Conservation (phyloP, 495 filamentous ascomycete species). For the Tuber microsphaerosporum region DNA sequence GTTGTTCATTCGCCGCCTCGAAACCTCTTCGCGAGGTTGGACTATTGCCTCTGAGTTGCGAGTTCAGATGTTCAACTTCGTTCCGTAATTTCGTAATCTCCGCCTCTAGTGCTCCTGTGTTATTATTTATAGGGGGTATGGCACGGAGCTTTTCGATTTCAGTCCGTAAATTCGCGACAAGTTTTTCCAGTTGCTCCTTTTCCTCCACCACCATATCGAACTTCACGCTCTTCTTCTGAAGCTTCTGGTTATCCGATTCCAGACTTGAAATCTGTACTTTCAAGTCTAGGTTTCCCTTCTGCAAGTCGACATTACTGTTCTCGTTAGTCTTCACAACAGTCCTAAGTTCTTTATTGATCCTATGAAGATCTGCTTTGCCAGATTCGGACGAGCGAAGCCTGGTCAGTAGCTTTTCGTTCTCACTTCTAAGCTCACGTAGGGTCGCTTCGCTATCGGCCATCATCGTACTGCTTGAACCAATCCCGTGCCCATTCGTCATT, state of each 20-base stretch:
- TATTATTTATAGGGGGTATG: neutral
- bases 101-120: neutral
- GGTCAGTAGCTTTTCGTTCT: slow-evolving; percentile 26
- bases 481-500: neutral
- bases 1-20: neutral
- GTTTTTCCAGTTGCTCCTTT: slow-evolving; percentile 11
- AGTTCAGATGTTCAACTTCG: neutral
- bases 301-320: slow-evolving; percentile 33
- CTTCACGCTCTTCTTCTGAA: slow-evolving; percentile 31
- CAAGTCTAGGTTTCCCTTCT: slow-evolving; percentile 32
- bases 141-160: neutral
- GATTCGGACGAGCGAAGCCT: slow-evolving; percentile 19
- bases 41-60: neutral
- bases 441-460: slow-evolving; percentile 5
- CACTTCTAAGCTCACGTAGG: slow-evolving; percentile 6
- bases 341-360: slow-evolving; percentile 23
- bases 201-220: slow-evolving; percentile 22
- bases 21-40: neutral
- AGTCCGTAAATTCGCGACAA: neutral
- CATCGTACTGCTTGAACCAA: neutral
- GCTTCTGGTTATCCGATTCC: slow-evolving; percentile 23
- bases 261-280: slow-evolving; percentile 22
- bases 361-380: slow-evolving; percentile 24
- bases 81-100: neutral
- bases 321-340: slow-evolving; percentile 34